A percentile compares a stretch with the other conserved stretches of the same genome.
Evolutionary conservation across 2,329 filamentous ascomycete genomes (phyloP).

Genomic region (Berkeleyomyces basicola): DNA sequence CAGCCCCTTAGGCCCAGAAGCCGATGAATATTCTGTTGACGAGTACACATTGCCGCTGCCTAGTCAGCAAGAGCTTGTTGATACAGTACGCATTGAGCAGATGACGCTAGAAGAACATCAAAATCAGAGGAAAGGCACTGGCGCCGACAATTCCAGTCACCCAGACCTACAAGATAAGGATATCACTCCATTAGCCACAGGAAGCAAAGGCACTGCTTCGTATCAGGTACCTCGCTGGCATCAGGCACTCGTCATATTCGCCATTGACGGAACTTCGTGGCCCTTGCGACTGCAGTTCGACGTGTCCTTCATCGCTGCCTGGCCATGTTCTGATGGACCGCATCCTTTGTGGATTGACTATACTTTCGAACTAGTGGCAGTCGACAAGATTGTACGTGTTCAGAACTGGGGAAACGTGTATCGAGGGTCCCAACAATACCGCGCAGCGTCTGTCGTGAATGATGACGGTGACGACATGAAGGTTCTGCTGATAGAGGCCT

Average conservation of each 20-base stretch:
- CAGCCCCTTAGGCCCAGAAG: constrained; percentile 48
- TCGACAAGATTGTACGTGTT: constrained; percentile 48
- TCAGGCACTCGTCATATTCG: constrained; percentile 46
- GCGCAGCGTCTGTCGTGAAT: constrained; percentile 14
- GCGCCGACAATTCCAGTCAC: neutral
- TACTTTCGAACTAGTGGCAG: constrained; percentile 38
- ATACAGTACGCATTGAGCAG: constrained; percentile 54
- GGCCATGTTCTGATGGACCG: constrained; percentile 45
- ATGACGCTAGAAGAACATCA: constrained; percentile 35
- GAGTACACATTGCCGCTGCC: constrained; percentile 47
- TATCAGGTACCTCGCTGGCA: constrained; percentile 28
- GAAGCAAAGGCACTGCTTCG: neutral
- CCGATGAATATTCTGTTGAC: constrained; percentile 44
- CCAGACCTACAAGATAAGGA: neutral
- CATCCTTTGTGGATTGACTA: constrained; percentile 62
- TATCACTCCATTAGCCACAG: constrained; percentile 13
- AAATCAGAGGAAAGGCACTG: neutral
- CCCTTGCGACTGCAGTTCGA: constrained; percentile 46
- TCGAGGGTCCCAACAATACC: constrained; percentile 15
- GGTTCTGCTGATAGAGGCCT: constrained; percentile 55
- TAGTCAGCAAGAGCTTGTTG: constrained; percentile 39
- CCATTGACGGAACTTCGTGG: constrained; percentile 46
- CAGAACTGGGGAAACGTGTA: constrained; percentile 45
- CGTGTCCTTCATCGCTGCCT: constrained; percentile 48
- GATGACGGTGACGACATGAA: constrained; percentile 21